Evolutionary conservation across 2,329 filamentous ascomycete species (phyloP).

Genomic region (Aspergillus pseudotamarii): DNA sequence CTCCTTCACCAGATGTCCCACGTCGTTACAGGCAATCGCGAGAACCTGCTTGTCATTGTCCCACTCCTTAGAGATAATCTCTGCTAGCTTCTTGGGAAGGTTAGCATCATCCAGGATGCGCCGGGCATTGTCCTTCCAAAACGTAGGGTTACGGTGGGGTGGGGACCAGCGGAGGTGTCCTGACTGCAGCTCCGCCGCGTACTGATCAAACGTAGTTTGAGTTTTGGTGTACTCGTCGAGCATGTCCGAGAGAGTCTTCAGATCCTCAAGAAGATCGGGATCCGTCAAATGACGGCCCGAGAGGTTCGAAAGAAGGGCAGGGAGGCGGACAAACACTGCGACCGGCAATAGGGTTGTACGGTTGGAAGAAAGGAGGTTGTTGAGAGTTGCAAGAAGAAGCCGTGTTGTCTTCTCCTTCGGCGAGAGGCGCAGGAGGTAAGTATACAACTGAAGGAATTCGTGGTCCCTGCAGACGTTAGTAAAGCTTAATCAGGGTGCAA

Average conservation of each 20-base stretch:
- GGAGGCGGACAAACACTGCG: slow-evolving; percentile 83
- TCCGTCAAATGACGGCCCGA: slow-evolving; percentile 55
- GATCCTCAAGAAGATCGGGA: slow-evolving; percentile 52
- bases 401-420: slow-evolving; percentile 98
- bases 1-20: slow-evolving; percentile 85
- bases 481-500: background rate
- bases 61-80: slow-evolving; percentile 80
- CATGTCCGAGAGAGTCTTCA: slow-evolving; percentile 59
- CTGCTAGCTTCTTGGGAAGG: slow-evolving; percentile 77
- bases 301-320: slow-evolving; percentile 61
- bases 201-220: slow-evolving; percentile 68
- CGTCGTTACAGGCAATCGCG: slow-evolving; percentile 90
- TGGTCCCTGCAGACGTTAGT: slow-evolving; percentile 67
- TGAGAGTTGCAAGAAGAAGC: slow-evolving; percentile 82
- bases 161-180: slow-evolving; percentile 92
- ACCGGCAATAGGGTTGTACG: slow-evolving; percentile 72
- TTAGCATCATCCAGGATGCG: slow-evolving; percentile 83
- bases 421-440: slow-evolving; percentile 86
- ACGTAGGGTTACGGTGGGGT: slow-evolving; percentile 80
- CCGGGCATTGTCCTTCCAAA: slow-evolving; percentile 90
- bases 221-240: slow-evolving; percentile 82
- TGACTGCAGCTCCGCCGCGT: slow-evolving; percentile 79
- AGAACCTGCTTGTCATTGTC: slow-evolving; percentile 84
- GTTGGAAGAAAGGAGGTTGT: slow-evolving; percentile 80
- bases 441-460: slow-evolving; percentile 87